phyloP scores from a whole-genome alignment of 345 rosid genomes.

The Aethionema arabicum region DNA sequence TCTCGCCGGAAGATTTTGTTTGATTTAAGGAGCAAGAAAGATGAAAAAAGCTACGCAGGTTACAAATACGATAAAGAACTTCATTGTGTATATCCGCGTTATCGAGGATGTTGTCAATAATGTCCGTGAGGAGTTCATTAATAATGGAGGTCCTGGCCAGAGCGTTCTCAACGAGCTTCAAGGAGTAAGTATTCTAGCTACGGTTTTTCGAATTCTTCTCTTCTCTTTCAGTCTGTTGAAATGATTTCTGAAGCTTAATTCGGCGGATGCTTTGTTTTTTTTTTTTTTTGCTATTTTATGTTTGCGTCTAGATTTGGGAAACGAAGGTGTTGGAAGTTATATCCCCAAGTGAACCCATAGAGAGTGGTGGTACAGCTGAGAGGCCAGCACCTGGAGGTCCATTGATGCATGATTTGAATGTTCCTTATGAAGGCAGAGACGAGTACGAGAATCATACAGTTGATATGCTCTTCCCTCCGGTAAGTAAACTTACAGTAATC shows the following conservation, averaged over 20 bases:
- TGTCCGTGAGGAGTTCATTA: conserved; percentile 85
- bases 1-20: conserved; percentile 15
- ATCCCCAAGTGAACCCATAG: conserved; percentile 59
- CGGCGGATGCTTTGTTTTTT: conserved; percentile 5
- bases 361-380: conserved; percentile 63
- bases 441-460: conserved; percentile 98
- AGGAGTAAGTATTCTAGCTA: conserved; percentile 60
- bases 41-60: conserved; percentile 63
- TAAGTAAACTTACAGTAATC: conserved; percentile 25
- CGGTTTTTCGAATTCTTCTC: conserved; percentile 44
- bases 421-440: conserved; percentile 87
- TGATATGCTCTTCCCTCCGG: conserved; percentile 94
- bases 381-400: conserved; percentile 63
- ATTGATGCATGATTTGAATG: conserved; percentile 85
- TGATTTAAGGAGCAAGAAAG: conserved; percentile 23
- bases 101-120: conserved; percentile 91
- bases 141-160: conserved; percentile 84
- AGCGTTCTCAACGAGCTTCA: conserved; percentile 83
- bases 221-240: background rate
- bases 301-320: conserved; percentile 73
- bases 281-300: background rate
- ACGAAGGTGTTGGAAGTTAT: conserved; percentile 92
- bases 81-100: conserved; percentile 83
- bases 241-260: conserved; percentile 16
- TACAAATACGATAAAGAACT: conserved; percentile 60